These are phyloP conservation scores for Lophium mytilinum DNA, from an alignment of 495 filamentous ascomycete species.

Conservation along the genomic window DNA sequence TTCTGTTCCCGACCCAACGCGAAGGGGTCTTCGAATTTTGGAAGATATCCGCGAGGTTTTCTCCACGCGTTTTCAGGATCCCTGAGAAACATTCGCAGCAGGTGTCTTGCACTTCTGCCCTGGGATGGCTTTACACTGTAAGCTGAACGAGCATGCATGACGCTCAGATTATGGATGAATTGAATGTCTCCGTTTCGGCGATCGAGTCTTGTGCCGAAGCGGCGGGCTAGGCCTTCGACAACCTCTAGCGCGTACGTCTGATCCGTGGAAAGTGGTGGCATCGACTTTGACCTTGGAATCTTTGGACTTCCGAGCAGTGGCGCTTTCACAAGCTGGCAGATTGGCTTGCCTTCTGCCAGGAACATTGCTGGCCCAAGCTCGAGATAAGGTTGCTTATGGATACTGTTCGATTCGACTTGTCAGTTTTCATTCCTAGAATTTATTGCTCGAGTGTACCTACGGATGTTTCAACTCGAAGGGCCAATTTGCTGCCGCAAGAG, in stretches of 20 bases:
- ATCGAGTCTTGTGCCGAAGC: constrained; percentile 14
- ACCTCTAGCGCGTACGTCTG: constrained; percentile 14
- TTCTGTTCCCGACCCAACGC: constrained; percentile 10
- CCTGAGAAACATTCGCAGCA: constrained; percentile 24
- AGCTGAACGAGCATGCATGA: constrained; percentile 25
- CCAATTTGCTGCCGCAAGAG: constrained; percentile 16
- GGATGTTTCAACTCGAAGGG: constrained; percentile 23
- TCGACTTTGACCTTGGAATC: constrained; percentile 8
- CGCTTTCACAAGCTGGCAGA: constrained; percentile 23
- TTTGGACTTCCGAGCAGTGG: constrained; percentile 16
- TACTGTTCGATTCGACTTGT: background rate
- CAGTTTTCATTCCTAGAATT: background rate
- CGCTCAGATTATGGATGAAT: constrained; percentile 23
- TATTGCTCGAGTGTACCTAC: constrained; percentile 6
- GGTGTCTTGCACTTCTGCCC: constrained; percentile 14
- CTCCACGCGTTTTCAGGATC: constrained; percentile 21
- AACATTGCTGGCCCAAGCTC: constrained; percentile 18
- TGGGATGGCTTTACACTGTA: constrained; percentile 5
- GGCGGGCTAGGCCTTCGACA: constrained; percentile 15
- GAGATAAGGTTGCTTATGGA: constrained; percentile 5
- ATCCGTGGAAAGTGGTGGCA: constrained; percentile 11
- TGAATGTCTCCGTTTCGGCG: constrained; percentile 25
- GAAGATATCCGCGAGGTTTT: constrained; percentile 5
- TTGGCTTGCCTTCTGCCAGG: constrained; percentile 19
- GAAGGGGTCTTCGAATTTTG: constrained; percentile 21